A percentile compares a stretch with the other conserved stretches of the same genome.
Evolutionary conservation across 192 early-diverging fungal genomes (phyloP).

Genomic region (Gigaspora rosea): DNA sequence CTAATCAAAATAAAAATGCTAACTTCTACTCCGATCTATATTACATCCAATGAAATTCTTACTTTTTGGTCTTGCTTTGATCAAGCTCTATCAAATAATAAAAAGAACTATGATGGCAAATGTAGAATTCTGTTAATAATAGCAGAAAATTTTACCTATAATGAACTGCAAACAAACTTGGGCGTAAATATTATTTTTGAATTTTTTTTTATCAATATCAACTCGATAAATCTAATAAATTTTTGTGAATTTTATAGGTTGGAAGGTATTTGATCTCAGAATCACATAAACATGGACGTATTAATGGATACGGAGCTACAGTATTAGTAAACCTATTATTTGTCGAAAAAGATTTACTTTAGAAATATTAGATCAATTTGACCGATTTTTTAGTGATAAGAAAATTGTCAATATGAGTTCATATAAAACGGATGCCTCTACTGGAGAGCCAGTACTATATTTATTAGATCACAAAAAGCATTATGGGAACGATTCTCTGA

Average conservation of each 20-base stretch:
- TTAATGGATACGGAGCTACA: background rate
- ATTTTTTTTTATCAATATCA: background rate
- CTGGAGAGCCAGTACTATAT: no score
- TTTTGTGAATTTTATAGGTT: background rate
- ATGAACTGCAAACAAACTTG: no score
- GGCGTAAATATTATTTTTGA: no score
- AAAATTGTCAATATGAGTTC: background rate
- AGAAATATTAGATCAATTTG: constrained; percentile 2
- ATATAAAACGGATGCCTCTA: background rate
- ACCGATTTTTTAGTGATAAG: background rate
- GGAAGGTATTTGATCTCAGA: background rate
- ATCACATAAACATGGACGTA: background rate
- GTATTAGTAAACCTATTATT: background rate
- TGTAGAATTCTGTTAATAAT: no score
- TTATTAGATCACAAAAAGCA: background rate
- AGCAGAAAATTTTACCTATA: no score
- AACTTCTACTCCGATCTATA: no score
- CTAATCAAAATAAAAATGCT: background rate
- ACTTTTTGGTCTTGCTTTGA: no score
- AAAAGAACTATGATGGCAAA: no score
- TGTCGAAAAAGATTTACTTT: background rate
- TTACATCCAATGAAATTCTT: no score
- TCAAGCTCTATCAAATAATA: no score
- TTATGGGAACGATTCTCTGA: background rate
- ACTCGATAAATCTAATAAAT: background rate